Percentiles rank a stretch among this genome's conserved stretches.
These are phyloP conservation scores for Eucalyptus cloeziana DNA, from an alignment of 345 rosid genomes.

Conservation along the genomic window DNA sequence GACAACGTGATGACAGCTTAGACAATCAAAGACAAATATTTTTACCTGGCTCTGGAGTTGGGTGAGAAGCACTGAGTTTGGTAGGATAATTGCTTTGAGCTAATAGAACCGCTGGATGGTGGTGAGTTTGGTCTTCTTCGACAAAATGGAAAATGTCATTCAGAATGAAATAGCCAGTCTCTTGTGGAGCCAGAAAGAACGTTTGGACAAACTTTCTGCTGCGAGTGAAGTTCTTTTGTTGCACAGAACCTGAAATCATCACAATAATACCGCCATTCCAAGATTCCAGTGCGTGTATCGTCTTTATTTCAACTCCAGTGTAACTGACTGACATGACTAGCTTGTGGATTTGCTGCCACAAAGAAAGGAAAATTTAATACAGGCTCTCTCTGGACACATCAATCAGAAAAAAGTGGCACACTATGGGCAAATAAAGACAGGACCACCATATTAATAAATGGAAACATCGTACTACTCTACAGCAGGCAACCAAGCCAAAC, in stretches of 20 bases:
- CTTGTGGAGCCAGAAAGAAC: conserved; percentile 71
- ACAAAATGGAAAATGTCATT: conserved; percentile 56
- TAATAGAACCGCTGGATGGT: conserved; percentile 38
- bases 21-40: not conserved
- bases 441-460: not conserved
- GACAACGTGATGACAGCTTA: not conserved
- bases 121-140: conserved; percentile 38
- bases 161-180: conserved; percentile 55
- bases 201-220: conserved; percentile 57
- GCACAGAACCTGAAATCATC: conserved; percentile 63
- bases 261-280: conserved; percentile 62
- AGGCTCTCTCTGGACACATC: not conserved
- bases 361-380: not conserved
- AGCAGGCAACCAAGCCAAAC: not conserved
- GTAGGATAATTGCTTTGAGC: conserved; percentile 25
- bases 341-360: conserved; percentile 49
- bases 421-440: not conserved
- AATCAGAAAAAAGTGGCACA: not conserved
- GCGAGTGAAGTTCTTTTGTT: conserved; percentile 23
- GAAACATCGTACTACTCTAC: not conserved
- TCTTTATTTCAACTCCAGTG: conserved; percentile 55
- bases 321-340: conserved; percentile 35
- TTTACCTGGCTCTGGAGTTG: conserved; percentile 39
- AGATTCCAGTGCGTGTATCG: conserved; percentile 45
- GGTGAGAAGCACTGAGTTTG: conserved; percentile 15